Evolutionary conservation across 1,284 basidiomycete species (phyloP), one percentile per base, ranked within the genome.

Genomic region (Papiliotrema laurentii): DNA sequence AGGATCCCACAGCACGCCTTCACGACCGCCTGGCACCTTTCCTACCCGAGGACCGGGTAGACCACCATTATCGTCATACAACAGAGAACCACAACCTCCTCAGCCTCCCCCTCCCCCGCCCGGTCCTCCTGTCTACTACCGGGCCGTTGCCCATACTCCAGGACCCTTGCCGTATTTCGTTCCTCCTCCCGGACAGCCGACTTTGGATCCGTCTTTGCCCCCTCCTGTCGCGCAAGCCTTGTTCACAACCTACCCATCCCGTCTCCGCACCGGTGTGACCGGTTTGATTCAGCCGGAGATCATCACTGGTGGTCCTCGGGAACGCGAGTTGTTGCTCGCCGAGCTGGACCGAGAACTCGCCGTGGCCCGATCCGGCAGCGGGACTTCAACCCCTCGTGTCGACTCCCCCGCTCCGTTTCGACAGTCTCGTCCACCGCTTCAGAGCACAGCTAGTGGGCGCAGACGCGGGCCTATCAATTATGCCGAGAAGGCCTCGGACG

Each of bases 191-290:
- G 65, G 70, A 10, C 68, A 71, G 54, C 49, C 53, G 5, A 64
- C 61, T n/a, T 45, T 50, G 6, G 63, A 71, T 44, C 64, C 63
- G 4, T 56, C 58, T 5, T 39, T 66, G 19, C 45, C 51, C 18
- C 61, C 69, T 13, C 64, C 69, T 0, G 48, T 59, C 1, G 55
- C 52, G 0, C 94, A 97, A 69, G 91, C 87, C 0, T 73, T 84
- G 19, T 81, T 83, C 55, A 86, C 89, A 1, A 88, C 89, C 1
- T 97, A 96, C 71, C 79, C 91, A 0, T 88, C 92, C 5, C 83
- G 93, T n/a, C 77, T 97, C 48, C 83, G 88, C n/a, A 93, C 92
- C 0, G 94, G 94, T 24, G 81, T 86, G 5, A 88, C 89, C 1
- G 83, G 89, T 2, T 81, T 98, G 54, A 81, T 97, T 72, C 94